A percentile compares a stretch with the other conserved stretches of the same genome.
Evolutionary conservation across 768 basidiomycete genomes (phyloP).

Genomic region (Leccinum broughii): DNA sequence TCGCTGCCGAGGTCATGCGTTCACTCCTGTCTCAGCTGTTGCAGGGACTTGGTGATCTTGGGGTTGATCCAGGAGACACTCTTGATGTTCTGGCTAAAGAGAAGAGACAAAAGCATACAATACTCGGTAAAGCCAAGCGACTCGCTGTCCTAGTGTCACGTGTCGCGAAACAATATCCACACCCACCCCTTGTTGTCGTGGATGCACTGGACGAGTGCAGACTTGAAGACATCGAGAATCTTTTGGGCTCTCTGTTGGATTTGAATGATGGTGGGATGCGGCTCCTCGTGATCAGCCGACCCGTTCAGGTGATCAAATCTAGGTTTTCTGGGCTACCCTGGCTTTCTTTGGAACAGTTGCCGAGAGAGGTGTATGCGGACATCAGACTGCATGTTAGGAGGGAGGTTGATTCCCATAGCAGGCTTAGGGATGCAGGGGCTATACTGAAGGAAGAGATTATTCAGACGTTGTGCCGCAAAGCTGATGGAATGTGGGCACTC

Average conservation of each 20-base stretch:
- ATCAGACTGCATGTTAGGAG: constrained; percentile 8
- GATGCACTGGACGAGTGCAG: too few species aligned
- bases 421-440: background rate
- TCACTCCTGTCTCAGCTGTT: background rate
- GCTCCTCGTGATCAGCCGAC: constrained; percentile 9
- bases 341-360: constrained; percentile 3
- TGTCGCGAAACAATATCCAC: too few species aligned
- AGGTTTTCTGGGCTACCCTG: background rate
- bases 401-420: constrained; percentile 8
- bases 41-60: background rate
- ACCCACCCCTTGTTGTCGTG: too few species aligned
- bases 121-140: too few species aligned
- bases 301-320: constrained; percentile 9
- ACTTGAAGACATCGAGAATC: too few species aligned
- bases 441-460: constrained; percentile 9
- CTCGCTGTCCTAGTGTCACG: too few species aligned
- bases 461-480: background rate
- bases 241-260: too few species aligned
- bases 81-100: background rate
- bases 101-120: too few species aligned
- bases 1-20: background rate
- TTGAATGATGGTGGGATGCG: too few species aligned
- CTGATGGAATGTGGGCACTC: constrained; percentile 14
- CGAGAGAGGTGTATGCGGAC: constrained; percentile 7
- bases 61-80: background rate